A percentile compares a stretch with the other conserved stretches of the same genome.
These are phyloP conservation scores for Eucalyptus sp. DNA, from an alignment of 345 rosid genomes.

Conservation along the genomic window DNA sequence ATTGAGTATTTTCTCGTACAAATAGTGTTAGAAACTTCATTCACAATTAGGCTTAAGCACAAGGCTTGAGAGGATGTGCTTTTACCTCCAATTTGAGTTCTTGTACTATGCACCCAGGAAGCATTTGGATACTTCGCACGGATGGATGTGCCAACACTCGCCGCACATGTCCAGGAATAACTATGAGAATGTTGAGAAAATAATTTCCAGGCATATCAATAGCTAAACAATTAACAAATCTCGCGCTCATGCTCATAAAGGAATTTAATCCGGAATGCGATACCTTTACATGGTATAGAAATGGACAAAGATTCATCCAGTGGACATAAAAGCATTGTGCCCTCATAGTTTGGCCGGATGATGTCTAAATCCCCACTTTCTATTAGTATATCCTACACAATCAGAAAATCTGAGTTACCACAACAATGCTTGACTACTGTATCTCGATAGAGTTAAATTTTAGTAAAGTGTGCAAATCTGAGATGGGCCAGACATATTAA, in stretches of 20 bases:
- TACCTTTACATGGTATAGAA: conserved; percentile 50
- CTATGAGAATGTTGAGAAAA: conserved; percentile 12
- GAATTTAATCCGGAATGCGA: neutral
- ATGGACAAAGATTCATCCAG: conserved; percentile 9
- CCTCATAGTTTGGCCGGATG: conserved; percentile 32
- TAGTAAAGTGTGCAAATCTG: neutral
- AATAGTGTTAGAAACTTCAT: neutral
- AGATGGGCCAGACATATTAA: neutral
- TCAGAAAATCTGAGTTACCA: neutral
- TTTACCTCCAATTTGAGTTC: conserved; percentile 48
- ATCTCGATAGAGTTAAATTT: neutral
- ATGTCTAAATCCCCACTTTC: conserved; percentile 26
- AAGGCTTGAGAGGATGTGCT: neutral
- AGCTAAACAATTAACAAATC: neutral
- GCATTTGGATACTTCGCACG: conserved; percentile 10
- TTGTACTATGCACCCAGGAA: conserved; percentile 33
- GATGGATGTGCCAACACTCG: conserved; percentile 8
- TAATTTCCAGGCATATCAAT: neutral
- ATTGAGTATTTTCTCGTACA: neutral
- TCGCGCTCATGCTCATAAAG: neutral
- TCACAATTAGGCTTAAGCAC: neutral
- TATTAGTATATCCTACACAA: conserved; percentile 28
- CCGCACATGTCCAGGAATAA: conserved; percentile 35
- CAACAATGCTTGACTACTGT: neutral
- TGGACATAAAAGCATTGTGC: conserved; percentile 27